Conservation (phyloP, 2,329 filamentous ascomycete genomes). For the Paraphoma chrysanthemicola region DNA sequence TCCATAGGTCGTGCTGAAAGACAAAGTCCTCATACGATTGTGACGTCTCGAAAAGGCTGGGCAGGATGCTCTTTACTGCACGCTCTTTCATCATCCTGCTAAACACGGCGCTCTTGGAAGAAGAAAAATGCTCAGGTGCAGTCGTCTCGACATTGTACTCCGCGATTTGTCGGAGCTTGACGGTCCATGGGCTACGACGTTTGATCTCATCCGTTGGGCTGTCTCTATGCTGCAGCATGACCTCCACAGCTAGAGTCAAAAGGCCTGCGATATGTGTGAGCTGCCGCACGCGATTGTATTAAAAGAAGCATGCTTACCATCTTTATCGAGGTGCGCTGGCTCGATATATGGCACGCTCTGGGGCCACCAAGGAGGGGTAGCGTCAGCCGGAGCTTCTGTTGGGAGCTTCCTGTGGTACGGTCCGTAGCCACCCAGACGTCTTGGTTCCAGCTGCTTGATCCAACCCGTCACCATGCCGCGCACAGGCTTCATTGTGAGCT, state of each 20-base stretch:
- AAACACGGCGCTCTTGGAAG: constrained; percentile 28
- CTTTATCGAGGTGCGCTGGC: constrained; percentile 39
- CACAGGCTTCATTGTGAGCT: constrained; percentile 42
- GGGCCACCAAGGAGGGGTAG: constrained; percentile 42
- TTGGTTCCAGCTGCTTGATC: constrained; percentile 38
- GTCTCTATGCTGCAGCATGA: constrained; percentile 39
- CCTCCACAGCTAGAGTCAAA: constrained; percentile 31
- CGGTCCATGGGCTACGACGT: constrained; percentile 32
- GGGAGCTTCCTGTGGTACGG: constrained; percentile 33
- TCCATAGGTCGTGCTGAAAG: constrained; percentile 28
- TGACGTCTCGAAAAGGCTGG: constrained; percentile 38
- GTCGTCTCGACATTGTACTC: constrained; percentile 27
- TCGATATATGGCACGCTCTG: constrained; percentile 36
- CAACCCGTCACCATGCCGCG: constrained; percentile 41
- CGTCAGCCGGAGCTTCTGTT: constrained; percentile 11
- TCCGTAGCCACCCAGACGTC: constrained; percentile 30
- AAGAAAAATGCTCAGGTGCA: constrained; percentile 33
- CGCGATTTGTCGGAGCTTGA: constrained; percentile 28
- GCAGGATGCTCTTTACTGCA: constrained; percentile 31
- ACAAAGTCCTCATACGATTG: constrained; percentile 39
- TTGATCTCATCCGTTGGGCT: constrained; percentile 26
- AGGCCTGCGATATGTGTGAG: constrained; percentile 21
- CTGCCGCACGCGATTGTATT: constrained; percentile 6
- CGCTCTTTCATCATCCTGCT: constrained; percentile 35
- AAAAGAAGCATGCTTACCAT: constrained; percentile 20